phyloP scores from a whole-genome alignment of 1,284 basidiomycete species.

The Ustilago esculenta region DNA sequence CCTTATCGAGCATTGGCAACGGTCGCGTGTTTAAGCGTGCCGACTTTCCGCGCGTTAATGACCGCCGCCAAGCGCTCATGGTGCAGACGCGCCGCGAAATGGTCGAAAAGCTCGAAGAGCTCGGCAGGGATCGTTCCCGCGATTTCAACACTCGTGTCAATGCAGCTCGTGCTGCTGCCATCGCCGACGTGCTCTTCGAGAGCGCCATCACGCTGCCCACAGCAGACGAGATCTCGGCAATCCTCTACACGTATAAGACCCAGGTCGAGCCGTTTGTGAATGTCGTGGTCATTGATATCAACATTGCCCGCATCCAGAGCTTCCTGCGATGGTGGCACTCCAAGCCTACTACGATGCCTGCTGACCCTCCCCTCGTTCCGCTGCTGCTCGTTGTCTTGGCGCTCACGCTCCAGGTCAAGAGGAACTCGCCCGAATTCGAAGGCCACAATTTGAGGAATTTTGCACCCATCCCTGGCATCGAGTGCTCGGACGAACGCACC shows the following conservation, averaged over 20 bases:
- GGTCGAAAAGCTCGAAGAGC: slow-evolving; percentile 45
- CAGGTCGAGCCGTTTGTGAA: slow-evolving; percentile 55
- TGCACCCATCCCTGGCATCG: slow-evolving; percentile 29
- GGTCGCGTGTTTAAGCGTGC: slow-evolving; percentile 35
- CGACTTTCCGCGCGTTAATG: slow-evolving; percentile 39
- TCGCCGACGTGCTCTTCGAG: slow-evolving; percentile 52
- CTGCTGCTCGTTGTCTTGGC: slow-evolving; percentile 58
- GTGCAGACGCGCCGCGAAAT: slow-evolving; percentile 36
- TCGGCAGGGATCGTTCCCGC: slow-evolving; percentile 37
- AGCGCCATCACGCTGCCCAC: slow-evolving; percentile 49
- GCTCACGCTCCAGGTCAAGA: slow-evolving; percentile 51
- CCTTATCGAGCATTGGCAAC: slow-evolving; percentile 1
- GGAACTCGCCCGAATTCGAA: slow-evolving; percentile 43
- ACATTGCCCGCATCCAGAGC: slow-evolving; percentile 52
- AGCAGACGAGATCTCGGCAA: slow-evolving; percentile 35
- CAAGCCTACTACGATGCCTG: slow-evolving; percentile 54
- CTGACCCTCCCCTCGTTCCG: slow-evolving; percentile 58
- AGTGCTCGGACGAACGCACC: slow-evolving; percentile 50
- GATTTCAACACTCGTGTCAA: slow-evolving; percentile 56
- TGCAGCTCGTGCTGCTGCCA: slow-evolving; percentile 56
- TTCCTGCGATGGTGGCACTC: slow-evolving; percentile 60
- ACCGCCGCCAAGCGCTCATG: slow-evolving; percentile 37
- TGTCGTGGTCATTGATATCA: slow-evolving; percentile 53
- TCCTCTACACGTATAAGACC: slow-evolving; percentile 54
- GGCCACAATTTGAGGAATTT: slow-evolving; percentile 32